Evolutionary conservation across 495 filamentous ascomycete genomes (phyloP).

Genomic region (Tuber indicum): DNA sequence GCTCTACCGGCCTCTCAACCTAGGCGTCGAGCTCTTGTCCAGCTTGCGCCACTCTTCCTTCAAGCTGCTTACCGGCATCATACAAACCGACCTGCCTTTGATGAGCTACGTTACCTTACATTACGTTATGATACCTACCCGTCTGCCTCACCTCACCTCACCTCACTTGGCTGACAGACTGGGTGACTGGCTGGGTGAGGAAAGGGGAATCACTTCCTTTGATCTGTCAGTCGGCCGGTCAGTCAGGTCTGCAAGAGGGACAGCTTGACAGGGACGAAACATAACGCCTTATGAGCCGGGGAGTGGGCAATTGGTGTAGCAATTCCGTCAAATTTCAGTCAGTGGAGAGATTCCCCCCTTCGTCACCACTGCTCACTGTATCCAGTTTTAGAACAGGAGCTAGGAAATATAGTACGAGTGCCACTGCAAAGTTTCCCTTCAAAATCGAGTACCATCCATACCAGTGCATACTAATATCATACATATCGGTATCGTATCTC

Average conservation of each 20-base stretch:
- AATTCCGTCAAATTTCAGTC: neutral
- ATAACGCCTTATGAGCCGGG: neutral
- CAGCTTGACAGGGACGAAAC: neutral
- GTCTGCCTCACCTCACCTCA: neutral
- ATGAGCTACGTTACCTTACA: neutral
- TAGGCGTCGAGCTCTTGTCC: neutral
- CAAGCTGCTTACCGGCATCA: neutral
- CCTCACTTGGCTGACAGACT: neutral
- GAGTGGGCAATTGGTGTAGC: neutral
- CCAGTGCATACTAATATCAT: neutral
- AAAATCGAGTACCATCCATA: neutral
- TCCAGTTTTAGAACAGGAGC: neutral
- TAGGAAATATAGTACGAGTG: neutral
- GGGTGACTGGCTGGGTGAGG: neutral
- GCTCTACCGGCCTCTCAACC: neutral
- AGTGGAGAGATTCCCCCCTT: neutral
- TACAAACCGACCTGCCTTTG: neutral
- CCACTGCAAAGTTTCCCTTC: neutral
- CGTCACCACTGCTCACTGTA: neutral
- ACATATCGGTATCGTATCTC: neutral
- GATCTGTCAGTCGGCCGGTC: neutral
- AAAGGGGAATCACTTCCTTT: neutral
- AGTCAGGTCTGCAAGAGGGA: neutral
- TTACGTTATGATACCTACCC: neutral
- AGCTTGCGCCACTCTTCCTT: neutral